Evolutionary conservation across 805 yeast genomes (phyloP), one percentile per base, ranked within the genome.

Genomic region (Pichia gijzeniarum): DNA sequence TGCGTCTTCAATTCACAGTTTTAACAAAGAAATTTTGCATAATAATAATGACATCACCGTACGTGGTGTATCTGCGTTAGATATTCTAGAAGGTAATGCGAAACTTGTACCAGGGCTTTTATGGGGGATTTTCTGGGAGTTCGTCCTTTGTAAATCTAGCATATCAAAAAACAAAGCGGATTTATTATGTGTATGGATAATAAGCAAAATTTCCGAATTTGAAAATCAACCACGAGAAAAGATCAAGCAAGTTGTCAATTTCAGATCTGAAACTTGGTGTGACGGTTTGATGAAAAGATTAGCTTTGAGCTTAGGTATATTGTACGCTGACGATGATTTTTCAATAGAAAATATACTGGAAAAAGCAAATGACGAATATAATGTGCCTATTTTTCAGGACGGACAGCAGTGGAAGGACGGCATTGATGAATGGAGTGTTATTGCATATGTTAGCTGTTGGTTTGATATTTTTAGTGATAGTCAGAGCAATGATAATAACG

Each of bases 361-460:
- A 17, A 22, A 10, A 3, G 21, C 27, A 6, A 8, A 33, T 14
- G 19, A 32, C 16, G 21, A 14, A 10, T 28, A n/a, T 33, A 40
- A 40, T 16, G 12, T 40, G 3, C 37, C 38, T 5, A 10, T 30
- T 9, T 33, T 34, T 25, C 12, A 30, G 16, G 14, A 17, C 9
- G 8, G 20, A 8, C 34, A 39, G 14, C 27, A 30, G n/a, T 17
- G 28, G 33, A 17, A 20, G 6, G 18, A 21, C 16, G 43, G 25
- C 12, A 33, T 19, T 0, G 86, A 81, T 50, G 87, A 81, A 50
- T 72, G 76, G 51, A 71, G 80, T 35, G 66, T 81, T 14, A 69
- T 80, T 52, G 72, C 81, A 16, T 80, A 77, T 55, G 60, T 80
- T 10, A 71, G 81, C 13, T 75, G 79, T 53, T 76, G 82, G 79